These are phyloP conservation scores for Solanum paucissectum DNA, from an alignment of 257 asterid genomes.

Conservation along the genomic window DNA sequence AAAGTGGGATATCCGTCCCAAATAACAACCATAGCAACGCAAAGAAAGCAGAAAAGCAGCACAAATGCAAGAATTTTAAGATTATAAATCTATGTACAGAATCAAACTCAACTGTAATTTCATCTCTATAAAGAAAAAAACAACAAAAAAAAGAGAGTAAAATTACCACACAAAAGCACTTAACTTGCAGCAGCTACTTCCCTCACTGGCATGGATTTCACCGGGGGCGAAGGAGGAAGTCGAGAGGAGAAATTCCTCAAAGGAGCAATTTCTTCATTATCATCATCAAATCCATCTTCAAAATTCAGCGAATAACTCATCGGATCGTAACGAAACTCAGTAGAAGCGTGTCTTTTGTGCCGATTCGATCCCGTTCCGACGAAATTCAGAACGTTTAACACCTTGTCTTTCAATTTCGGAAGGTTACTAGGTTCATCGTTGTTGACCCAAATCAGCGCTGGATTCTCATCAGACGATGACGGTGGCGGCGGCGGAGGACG, in stretches of 20 bases:
- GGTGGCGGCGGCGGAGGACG: slow-evolving; percentile 24
- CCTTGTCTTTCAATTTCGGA: slow-evolving; percentile 42
- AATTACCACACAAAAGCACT: neutral
- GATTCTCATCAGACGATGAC: slow-evolving; percentile 28
- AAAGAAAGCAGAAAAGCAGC: neutral
- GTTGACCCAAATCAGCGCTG: slow-evolving; percentile 35
- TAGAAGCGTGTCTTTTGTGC: slow-evolving; percentile 33
- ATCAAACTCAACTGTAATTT: neutral
- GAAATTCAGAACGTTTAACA: slow-evolving; percentile 27
- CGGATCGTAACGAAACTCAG: slow-evolving; percentile 65
- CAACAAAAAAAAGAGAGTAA: neutral
- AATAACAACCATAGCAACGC: neutral
- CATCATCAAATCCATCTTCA: slow-evolving; percentile 43
- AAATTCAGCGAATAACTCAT: slow-evolving; percentile 67
- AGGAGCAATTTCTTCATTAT: slow-evolving; percentile 18
- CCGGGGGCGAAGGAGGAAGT: slow-evolving; percentile 40
- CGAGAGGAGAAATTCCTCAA: slow-evolving; percentile 44
- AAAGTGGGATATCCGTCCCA: neutral
- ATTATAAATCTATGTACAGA: neutral
- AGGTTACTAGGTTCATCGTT: neutral
- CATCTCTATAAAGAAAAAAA: neutral
- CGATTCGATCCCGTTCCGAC: slow-evolving; percentile 2
- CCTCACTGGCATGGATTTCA: neutral
- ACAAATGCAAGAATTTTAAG: neutral
- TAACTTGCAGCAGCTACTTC: neutral